Percentiles rank a stretch among this genome's conserved stretches.
Evolutionary conservation across 2,329 filamentous ascomycete species (phyloP).

Genomic region (Rhinocladiella similis): DNA sequence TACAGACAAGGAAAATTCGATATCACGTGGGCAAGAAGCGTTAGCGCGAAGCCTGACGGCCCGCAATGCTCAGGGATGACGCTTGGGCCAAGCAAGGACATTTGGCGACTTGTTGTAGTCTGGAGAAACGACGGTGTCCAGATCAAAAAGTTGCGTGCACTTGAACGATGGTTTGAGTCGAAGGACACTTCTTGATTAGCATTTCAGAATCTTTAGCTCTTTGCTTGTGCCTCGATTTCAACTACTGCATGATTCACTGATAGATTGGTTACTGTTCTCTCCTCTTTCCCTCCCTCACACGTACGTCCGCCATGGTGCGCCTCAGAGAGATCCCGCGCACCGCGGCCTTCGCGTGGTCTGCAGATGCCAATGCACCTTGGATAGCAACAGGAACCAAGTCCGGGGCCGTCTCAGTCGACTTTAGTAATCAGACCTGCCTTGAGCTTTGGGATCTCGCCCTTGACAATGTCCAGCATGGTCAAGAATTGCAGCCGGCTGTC

Average conservation of each 20-base stretch:
- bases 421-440: conserved; percentile 94
- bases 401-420: conserved; percentile 93
- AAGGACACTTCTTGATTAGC: conserved; percentile 13
- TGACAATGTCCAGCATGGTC: conserved; percentile 70
- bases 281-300: conserved; percentile 11
- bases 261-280: neutral
- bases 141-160: conserved; percentile 18
- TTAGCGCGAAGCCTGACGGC: neutral
- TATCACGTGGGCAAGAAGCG: neutral
- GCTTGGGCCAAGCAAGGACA: conserved; percentile 9
- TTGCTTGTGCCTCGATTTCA: conserved; percentile 1
- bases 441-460: conserved; percentile 94
- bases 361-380: conserved; percentile 73
- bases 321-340: conserved; percentile 95
- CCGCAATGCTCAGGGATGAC: conserved; percentile 18
- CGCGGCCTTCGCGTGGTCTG: conserved; percentile 96
- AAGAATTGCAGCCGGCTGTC: conserved; percentile 82
- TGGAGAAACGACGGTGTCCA: conserved; percentile 22
- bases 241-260: conserved; percentile 18
- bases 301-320: conserved; percentile 73
- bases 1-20: neutral
- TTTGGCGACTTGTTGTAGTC: conserved; percentile 4
- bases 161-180: neutral
- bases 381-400: conserved; percentile 92
- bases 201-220: neutral